A percentile compares a stretch with the other conserved stretches of the same genome.
phyloP scores from a whole-genome alignment of 1,284 basidiomycete species.

The Apiotrichum montevideense region DNA sequence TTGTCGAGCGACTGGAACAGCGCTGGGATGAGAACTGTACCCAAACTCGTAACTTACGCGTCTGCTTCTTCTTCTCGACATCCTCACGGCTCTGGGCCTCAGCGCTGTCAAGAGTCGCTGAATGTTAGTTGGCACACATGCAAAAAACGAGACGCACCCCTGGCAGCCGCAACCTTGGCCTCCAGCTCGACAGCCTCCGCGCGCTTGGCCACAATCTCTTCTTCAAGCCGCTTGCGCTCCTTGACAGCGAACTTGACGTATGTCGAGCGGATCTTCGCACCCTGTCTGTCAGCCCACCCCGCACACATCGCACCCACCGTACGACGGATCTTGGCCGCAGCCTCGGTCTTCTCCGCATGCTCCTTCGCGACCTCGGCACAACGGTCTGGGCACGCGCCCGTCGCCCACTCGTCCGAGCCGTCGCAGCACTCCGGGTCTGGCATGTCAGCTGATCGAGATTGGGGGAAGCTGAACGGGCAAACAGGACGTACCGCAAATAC shows the following conservation, averaged over 20 bases:
- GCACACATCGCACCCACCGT: constrained; percentile 54
- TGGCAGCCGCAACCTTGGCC: constrained; percentile 41
- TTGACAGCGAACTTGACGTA: constrained; percentile 82
- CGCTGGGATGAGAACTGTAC: constrained; percentile 51
- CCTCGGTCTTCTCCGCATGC: constrained; percentile 61
- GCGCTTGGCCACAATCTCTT: constrained; percentile 54
- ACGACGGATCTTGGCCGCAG: constrained; percentile 67
- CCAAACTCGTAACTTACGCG: constrained; percentile 56
- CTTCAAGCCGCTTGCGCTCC: constrained; percentile 74
- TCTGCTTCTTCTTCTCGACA: constrained; percentile 73
- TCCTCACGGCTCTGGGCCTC: constrained; percentile 37
- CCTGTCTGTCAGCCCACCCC: constrained; percentile 50
- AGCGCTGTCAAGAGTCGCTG: constrained; percentile 28
- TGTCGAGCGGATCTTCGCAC: constrained; percentile 79
- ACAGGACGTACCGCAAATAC: constrained; percentile 73
- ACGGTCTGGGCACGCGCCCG: constrained; percentile 68
- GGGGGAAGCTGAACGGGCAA: too few species aligned
- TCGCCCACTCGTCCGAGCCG: constrained; percentile 77
- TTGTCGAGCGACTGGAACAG: constrained; percentile 69
- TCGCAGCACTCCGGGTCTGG: constrained; percentile 91
- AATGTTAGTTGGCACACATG: neutral
- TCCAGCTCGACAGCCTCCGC: constrained; percentile 63
- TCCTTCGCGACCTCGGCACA: constrained; percentile 71
- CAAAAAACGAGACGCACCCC: constrained; percentile 16
- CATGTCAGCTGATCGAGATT: neutral